phyloP scores from a whole-genome alignment of 352 stramenopile species.

The Globisporangium abappressorium region DNA sequence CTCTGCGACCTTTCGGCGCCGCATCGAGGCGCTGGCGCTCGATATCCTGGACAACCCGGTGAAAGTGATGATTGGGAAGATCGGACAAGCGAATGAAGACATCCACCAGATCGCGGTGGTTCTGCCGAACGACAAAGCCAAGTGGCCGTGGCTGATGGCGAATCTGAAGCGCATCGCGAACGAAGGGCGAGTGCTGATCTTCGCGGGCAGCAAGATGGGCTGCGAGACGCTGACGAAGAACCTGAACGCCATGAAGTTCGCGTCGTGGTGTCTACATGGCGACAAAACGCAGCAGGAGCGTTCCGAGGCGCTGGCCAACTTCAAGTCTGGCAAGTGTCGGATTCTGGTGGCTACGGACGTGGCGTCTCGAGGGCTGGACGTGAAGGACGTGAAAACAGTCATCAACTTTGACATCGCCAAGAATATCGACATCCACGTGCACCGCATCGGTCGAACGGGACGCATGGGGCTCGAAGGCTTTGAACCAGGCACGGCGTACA shows the following conservation, averaged over 20 bases:
- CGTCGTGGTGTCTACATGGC: conserved; percentile 61
- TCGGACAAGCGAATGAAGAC: conserved; percentile 89
- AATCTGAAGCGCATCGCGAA: conserved; percentile 52
- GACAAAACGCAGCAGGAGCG: conserved; percentile 83
- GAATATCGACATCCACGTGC: conserved; percentile 90
- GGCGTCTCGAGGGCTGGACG: conserved; percentile 80
- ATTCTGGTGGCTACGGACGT: conserved; percentile 89
- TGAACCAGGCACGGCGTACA: conserved; percentile 78
- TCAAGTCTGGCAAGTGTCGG: conserved; percentile 54
- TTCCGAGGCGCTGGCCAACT: conserved; percentile 56
- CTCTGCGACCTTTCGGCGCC: conserved; percentile 77
- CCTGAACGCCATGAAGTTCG: conserved; percentile 36
- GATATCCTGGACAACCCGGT: conserved; percentile 82
- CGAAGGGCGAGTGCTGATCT: conserved; percentile 83
- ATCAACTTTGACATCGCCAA: conserved; percentile 92
- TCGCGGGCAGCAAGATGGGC: conserved; percentile 80
- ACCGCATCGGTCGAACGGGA: conserved; percentile 87
- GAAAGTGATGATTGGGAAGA: conserved; percentile 75
- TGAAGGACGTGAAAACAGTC: conserved; percentile 90
- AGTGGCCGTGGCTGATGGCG: conserved; percentile 86
- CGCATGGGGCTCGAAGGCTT: conserved; percentile 83
- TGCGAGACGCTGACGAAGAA: conserved; percentile 84
- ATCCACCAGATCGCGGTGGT: conserved; percentile 83
- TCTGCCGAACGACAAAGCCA: conserved; percentile 62
- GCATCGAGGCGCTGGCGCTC: conserved; percentile 65